Base-by-base conservation (phyloP, 306 rosid genomes). In the Prunus persica region DNA sequence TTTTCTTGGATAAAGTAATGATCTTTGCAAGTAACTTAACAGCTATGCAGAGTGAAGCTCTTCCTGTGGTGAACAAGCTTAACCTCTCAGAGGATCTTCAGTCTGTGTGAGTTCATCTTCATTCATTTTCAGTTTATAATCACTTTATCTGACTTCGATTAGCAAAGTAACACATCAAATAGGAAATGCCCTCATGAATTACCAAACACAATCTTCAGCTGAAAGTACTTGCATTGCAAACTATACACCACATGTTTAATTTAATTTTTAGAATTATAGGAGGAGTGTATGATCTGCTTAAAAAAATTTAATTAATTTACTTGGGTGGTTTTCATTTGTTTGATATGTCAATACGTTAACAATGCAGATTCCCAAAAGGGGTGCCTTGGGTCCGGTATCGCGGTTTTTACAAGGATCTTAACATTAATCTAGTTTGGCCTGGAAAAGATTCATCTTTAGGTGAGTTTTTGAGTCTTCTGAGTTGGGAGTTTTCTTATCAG, bases 31-130 rank as follows among this genome's bases (percentile, higher is more conserved):
- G 65, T 78, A 13, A 25, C 14, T 46, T 2, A 4, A 78, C 84
- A 94, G 97, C 97, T 85, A 94, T 91, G 98, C 95, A 91, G 87
- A 82, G 91, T 20, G 98, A 94, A 82, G 98, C 98, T 67, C 91
- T 90, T 82, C 94, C 98, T 46, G 73, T 91, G 34, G 96, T 90
- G 38, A 87, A 88, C 64, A 91, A 77, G 81, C 83, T 91, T 22
- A 84, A 87, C 56, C 97, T 94, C 65, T 77, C 78, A 18, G 88
- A 90, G 79, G 93, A 87, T 67, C 79, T 71, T 65, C 62, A 74
- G 28, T 77, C 96, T 19, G 76, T 83, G 98, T 94, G 60, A 71
- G 97, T 88, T 72, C 18, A 11, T 52, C 46, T 70, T 32, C 57
- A 27, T 69, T 61, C 50, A 12, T 16, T 62, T 32, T 51, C 8